Conservation (phyloP, 306 rosid species). For the Cucurbita argyrosperma region DNA sequence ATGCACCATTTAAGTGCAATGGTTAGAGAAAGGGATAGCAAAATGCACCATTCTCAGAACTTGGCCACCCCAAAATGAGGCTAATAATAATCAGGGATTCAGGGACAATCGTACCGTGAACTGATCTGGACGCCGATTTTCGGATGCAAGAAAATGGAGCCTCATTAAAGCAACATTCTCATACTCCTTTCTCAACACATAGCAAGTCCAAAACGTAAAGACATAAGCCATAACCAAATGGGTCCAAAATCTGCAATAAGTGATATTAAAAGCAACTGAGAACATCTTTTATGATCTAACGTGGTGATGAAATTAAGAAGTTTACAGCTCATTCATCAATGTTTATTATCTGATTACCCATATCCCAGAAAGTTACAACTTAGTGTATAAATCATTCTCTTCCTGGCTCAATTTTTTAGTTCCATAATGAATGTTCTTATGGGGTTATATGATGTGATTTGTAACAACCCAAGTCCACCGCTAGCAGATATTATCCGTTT, state of each 20-base stretch:
- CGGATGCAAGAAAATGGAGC: constrained; percentile 75
- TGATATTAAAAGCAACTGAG: background rate
- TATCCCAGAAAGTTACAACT: background rate
- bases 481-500: too few species aligned
- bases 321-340: background rate
- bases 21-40: background rate
- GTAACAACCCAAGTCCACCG: too few species aligned
- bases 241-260: constrained; percentile 83
- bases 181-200: constrained; percentile 70
- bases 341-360: background rate
- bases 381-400: background rate
- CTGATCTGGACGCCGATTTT: constrained; percentile 79
- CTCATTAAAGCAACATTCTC: constrained; percentile 72
- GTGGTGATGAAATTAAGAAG: background rate
- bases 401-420: background rate
- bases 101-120: constrained; percentile 51
- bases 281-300: background rate
- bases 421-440: background rate
- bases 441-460: background rate
- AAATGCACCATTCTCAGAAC: background rate
- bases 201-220: constrained; percentile 89
- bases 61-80: background rate
- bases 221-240: constrained; percentile 92
- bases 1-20: background rate
- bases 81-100: background rate